Conservation (phyloP, 1,139 yeast genomes). For the Sugiyamaella japonica region DNA sequence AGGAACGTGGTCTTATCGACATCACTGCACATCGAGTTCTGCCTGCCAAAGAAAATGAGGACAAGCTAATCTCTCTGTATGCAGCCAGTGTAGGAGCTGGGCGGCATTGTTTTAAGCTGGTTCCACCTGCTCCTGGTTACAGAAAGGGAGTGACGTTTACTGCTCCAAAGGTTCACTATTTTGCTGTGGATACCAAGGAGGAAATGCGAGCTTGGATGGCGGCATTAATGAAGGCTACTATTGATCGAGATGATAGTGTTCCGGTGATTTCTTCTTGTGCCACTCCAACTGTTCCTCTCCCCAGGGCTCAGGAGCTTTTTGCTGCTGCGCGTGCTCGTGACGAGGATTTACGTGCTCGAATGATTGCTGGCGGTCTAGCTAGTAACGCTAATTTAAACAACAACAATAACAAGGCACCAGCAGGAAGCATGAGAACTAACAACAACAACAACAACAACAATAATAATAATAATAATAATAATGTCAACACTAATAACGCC, state of each 20-base stretch:
- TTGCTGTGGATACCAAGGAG: conserved; percentile 88
- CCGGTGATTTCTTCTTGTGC: conserved; percentile 95
- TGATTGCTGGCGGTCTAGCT: conserved; percentile 33
- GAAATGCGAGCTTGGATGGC: conserved; percentile 97
- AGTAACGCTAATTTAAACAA: conserved; percentile 17
- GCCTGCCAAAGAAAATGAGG: conserved; percentile 71
- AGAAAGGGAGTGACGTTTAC: conserved; percentile 94
- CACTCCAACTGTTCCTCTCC: conserved; percentile 87
- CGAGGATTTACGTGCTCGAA: conserved; percentile 34
- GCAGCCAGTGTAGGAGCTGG: conserved; percentile 96
- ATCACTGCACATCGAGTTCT: conserved; percentile 92
- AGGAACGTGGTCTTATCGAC: conserved; percentile 91
- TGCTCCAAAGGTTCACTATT: conserved; percentile 92
- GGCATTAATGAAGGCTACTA: conserved; percentile 92
- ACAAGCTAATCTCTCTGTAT: conserved; percentile 75
- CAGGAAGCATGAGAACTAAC: background rate
- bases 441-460: background rate
- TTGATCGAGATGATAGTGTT: conserved; percentile 88
- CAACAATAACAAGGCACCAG: background rate
- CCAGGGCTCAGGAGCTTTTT: conserved; percentile 81
- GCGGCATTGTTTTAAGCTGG: conserved; percentile 82
- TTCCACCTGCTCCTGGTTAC: conserved; percentile 98
- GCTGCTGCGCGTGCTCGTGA: conserved; percentile 57
- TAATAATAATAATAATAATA: conserved; percentile 1
- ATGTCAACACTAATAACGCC: conserved; percentile 2